Percentiles rank a stretch among this genome's conserved stretches.
phyloP scores from a whole-genome alignment of 2,329 filamentous ascomycete species.

The Boeremia lycopersici region DNA sequence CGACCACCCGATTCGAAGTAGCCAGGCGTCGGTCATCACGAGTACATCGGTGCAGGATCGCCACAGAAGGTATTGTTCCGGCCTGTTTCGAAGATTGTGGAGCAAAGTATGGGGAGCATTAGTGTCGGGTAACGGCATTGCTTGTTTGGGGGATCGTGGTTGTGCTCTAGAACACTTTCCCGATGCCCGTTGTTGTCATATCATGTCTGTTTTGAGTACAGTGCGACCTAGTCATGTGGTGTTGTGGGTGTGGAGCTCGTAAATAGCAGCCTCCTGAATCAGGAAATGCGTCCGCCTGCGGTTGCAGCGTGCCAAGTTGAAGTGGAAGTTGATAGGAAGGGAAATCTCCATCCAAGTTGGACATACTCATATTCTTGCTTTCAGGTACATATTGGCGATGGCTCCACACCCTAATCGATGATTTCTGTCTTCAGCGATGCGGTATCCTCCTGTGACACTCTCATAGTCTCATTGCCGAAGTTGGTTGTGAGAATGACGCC shows the following conservation, averaged over 20 bases:
- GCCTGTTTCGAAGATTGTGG: slow-evolving; percentile 7
- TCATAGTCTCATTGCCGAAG: no score
- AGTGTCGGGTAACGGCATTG: slow-evolving; percentile 14
- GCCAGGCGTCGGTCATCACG: slow-evolving; percentile 14
- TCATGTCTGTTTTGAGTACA: slow-evolving; percentile 4
- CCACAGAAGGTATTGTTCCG: slow-evolving; percentile 13
- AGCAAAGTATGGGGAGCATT: slow-evolving; percentile 26
- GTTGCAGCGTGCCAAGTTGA: background rate
- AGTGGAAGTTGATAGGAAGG: no score
- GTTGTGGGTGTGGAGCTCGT: slow-evolving; percentile 10
- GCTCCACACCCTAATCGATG: no score
- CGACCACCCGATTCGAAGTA: slow-evolving; percentile 11
- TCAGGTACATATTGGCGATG: no score
- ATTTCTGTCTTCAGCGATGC: no score
- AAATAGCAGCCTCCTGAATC: background rate
- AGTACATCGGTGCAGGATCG: slow-evolving; percentile 13
- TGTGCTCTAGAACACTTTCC: background rate
- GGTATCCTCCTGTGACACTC: no score
- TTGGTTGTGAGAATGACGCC: no score
- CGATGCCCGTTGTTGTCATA: slow-evolving; percentile 13
- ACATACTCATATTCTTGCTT: no score
- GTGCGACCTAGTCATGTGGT: background rate
- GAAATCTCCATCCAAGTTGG: no score
- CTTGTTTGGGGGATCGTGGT: slow-evolving; percentile 13
- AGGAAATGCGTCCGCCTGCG: slow-evolving; percentile 33